phyloP scores from a whole-genome alignment of 1,284 basidiomycete species.

The Apiotrichum domesticum region DNA sequence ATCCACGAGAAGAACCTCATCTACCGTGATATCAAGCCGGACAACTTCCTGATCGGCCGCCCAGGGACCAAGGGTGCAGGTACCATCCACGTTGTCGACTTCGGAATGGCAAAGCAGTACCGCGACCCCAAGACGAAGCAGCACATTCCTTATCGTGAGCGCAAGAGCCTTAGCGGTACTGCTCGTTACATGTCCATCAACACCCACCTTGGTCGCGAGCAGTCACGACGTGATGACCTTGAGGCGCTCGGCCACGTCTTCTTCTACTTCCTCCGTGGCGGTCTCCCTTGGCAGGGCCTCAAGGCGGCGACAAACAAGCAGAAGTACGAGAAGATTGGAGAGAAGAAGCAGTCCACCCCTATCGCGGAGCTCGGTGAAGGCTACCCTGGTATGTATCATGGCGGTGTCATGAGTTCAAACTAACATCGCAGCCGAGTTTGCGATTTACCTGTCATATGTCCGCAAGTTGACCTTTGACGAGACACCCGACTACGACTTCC shows the following conservation, averaged over 20 bases:
- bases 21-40: constrained; percentile 95
- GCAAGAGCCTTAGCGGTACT: constrained; percentile 98
- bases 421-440: constrained; percentile 65
- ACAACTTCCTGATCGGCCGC: constrained; percentile 91
- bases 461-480: constrained; percentile 94
- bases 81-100: constrained; percentile 92
- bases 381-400: constrained; percentile 65
- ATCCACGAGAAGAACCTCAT: constrained; percentile 97
- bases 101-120: constrained; percentile 99
- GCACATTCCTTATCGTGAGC: constrained; percentile 98
- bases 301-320: constrained; percentile 99
- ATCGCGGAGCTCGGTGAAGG: constrained; percentile 91
- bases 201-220: constrained; percentile 95
- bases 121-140: constrained; percentile 98
- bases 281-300: constrained; percentile 94
- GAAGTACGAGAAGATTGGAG: constrained; percentile 98
- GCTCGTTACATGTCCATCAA: constrained; percentile 99
- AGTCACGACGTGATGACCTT: constrained; percentile 90
- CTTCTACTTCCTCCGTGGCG: constrained; percentile 94
- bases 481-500: constrained; percentile 92
- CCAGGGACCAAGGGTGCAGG: constrained; percentile 82
- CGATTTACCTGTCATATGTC: constrained; percentile 95
- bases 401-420: not conserved
- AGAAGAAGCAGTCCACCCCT: constrained; percentile 95
- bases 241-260: constrained; percentile 94